phyloP scores from a whole-genome alignment of 495 filamentous ascomycete species.

The Aspergillus affinis region DNA sequence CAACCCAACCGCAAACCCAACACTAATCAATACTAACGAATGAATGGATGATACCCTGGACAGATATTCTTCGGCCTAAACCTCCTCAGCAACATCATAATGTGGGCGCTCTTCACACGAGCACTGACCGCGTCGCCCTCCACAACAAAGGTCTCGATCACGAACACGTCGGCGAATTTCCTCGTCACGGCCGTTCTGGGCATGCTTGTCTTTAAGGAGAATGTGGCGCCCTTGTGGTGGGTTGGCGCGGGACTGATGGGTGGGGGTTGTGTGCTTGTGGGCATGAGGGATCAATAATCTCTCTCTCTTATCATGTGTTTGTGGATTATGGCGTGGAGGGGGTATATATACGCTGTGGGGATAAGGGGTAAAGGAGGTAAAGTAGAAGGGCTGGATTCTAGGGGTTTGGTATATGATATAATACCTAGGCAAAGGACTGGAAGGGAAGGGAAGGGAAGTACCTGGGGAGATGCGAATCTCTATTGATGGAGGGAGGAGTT shows the following conservation, averaged over 20 bases:
- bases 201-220: constrained; percentile 68
- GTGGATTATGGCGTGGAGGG: background rate
- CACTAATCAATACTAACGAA: too few species aligned
- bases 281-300: constrained; percentile 58
- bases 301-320: background rate
- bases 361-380: too few species aligned
- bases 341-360: too few species aligned
- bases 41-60: constrained; percentile 34
- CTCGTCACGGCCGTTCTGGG: constrained; percentile 86
- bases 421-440: too few species aligned
- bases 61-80: constrained; percentile 88
- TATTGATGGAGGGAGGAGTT: too few species aligned
- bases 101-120: constrained; percentile 87
- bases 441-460: too few species aligned
- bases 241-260: constrained; percentile 80
- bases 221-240: constrained; percentile 81
- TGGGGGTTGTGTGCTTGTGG: constrained; percentile 87
- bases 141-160: constrained; percentile 86
- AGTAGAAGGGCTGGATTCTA: too few species aligned
- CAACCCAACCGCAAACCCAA: too few species aligned
- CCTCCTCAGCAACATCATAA: constrained; percentile 83
- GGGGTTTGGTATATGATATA: too few species aligned
- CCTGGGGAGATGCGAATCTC: too few species aligned
- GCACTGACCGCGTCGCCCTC: constrained; percentile 80
- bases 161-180: constrained; percentile 94